Conservation (phyloP, 2,329 filamentous ascomycete species). For the Stagonosporopsis cucurbitacearum region DNA sequence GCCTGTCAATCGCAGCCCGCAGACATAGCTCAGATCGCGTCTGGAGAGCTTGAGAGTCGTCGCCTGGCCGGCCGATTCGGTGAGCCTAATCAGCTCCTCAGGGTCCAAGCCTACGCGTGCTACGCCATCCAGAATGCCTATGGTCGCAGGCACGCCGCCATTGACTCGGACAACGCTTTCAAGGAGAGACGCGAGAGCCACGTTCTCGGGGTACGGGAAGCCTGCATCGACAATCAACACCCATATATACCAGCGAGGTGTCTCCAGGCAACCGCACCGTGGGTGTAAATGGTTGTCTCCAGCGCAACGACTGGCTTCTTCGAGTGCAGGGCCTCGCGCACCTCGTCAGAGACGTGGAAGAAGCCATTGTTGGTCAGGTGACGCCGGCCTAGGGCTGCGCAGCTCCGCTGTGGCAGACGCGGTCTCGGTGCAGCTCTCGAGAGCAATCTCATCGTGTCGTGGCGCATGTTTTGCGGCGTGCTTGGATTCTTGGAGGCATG, state of each 20-base stretch:
- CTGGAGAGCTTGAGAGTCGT: slow-evolving; percentile 82
- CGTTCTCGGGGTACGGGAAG: slow-evolving; percentile 74
- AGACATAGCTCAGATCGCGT: slow-evolving; percentile 82
- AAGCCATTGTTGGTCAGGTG: slow-evolving; percentile 56
- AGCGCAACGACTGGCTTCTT: slow-evolving; percentile 87
- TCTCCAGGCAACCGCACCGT: slow-evolving; percentile 61
- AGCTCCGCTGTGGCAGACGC: slow-evolving; percentile 13
- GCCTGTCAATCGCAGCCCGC: slow-evolving; percentile 73
- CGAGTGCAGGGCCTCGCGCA: slow-evolving; percentile 74
- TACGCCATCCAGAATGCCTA: slow-evolving; percentile 83
- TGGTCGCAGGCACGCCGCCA: slow-evolving; percentile 83
- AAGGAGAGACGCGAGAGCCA: slow-evolving; percentile 77
- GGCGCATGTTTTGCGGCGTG: no score
- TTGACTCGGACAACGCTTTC: slow-evolving; percentile 81
- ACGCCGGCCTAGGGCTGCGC: slow-evolving; percentile 25
- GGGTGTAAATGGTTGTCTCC: slow-evolving; percentile 96
- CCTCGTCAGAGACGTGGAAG: slow-evolving; percentile 80
- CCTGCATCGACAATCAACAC: slow-evolving; percentile 51
- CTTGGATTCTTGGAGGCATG: no score
- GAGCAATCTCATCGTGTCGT: slow-evolving; percentile 35
- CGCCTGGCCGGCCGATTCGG: slow-evolving; percentile 67
- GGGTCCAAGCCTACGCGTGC: slow-evolving; percentile 78
- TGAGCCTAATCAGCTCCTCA: slow-evolving; percentile 75
- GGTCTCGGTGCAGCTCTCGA: slow-evolving; percentile 27
- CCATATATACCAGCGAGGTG: not conserved